These are phyloP conservation scores for Penicillium vulpinum DNA, from an alignment of 2,329 filamentous ascomycete species.

Conservation along the genomic window DNA sequence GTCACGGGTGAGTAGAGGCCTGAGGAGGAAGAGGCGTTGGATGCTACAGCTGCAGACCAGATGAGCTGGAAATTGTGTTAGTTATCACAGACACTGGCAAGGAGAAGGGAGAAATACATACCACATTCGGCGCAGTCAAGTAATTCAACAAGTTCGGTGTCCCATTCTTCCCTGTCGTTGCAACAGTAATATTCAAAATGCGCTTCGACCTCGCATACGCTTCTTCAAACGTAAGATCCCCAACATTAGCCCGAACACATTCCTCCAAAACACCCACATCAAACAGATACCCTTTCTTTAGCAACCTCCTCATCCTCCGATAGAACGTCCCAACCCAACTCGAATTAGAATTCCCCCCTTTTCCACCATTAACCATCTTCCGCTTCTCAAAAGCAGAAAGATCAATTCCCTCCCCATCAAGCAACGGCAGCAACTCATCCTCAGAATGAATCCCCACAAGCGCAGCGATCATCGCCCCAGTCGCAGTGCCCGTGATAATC, in stretches of 20 bases:
- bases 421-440: slow-evolving; percentile 74
- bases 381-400: slow-evolving; percentile 70
- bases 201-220: slow-evolving; percentile 82
- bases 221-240: slow-evolving; percentile 89
- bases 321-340: slow-evolving; percentile 59
- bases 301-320: slow-evolving; percentile 68
- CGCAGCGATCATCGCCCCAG: slow-evolving; percentile 84
- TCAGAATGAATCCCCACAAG: slow-evolving; percentile 85
- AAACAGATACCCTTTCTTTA: slow-evolving; percentile 76
- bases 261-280: slow-evolving; percentile 80
- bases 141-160: slow-evolving; percentile 88
- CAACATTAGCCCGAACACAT: slow-evolving; percentile 80
- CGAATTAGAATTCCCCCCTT: slow-evolving; percentile 27
- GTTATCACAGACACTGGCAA: background rate
- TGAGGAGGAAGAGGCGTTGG: slow-evolving; percentile 54
- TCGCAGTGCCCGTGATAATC: slow-evolving; percentile 89
- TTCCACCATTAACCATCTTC: slow-evolving; percentile 23
- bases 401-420: slow-evolving; percentile 79
- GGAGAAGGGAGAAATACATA: slow-evolving; percentile 51
- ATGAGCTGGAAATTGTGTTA: slow-evolving; percentile 57
- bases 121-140: slow-evolving; percentile 87
- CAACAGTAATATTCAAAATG: slow-evolving; percentile 88
- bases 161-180: slow-evolving; percentile 70
- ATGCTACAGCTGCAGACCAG: slow-evolving; percentile 46
- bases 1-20: slow-evolving; percentile 66